Evolutionary conservation across 345 rosid genomes (phyloP).

Genomic region (Alliaria petiolata): DNA sequence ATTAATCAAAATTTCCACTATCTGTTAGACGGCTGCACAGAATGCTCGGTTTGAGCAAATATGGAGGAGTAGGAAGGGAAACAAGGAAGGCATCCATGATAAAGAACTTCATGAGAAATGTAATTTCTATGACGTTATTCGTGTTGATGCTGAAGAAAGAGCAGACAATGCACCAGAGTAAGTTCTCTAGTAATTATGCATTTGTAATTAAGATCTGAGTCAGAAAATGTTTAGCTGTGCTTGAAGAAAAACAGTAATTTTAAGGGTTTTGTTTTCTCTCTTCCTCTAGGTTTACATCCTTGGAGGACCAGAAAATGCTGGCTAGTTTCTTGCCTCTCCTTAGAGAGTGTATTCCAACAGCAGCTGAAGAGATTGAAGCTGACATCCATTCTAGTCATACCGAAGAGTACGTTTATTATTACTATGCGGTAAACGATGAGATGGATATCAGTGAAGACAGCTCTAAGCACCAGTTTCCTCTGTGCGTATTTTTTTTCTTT

Average conservation of each 20-base stretch:
- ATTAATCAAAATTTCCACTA: not conserved
- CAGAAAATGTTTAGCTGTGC: not conserved
- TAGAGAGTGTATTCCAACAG: slow-evolving; percentile 68
- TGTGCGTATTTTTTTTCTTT: slow-evolving; percentile 41
- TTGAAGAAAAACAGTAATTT: not conserved
- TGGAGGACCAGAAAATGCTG: slow-evolving; percentile 67
- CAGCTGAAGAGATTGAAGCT: slow-evolving; percentile 75
- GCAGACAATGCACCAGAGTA: slow-evolving; percentile 39
- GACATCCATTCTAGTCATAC: slow-evolving; percentile 42
- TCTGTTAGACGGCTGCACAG: slow-evolving; percentile 45
- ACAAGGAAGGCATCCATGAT: slow-evolving; percentile 32
- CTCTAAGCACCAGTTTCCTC: slow-evolving; percentile 43
- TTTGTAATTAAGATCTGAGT: not conserved
- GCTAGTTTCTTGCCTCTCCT: slow-evolving; percentile 72
- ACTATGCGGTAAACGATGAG: slow-evolving; percentile 54
- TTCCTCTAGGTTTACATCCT: slow-evolving; percentile 44
- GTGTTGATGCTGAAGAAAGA: slow-evolving; percentile 56
- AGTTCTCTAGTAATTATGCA: no score
- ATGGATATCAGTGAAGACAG: slow-evolving; percentile 37
- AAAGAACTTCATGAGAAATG: slow-evolving; percentile 46
- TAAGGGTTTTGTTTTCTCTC: slow-evolving; percentile 9
- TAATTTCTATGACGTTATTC: slow-evolving; percentile 71
- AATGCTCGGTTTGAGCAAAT: slow-evolving; percentile 88
- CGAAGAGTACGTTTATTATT: slow-evolving; percentile 77
- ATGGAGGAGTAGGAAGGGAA: slow-evolving; percentile 64